Base-by-base conservation (phyloP, 768 basidiomycete species). In the Chlorophyllum brunneum region DNA sequence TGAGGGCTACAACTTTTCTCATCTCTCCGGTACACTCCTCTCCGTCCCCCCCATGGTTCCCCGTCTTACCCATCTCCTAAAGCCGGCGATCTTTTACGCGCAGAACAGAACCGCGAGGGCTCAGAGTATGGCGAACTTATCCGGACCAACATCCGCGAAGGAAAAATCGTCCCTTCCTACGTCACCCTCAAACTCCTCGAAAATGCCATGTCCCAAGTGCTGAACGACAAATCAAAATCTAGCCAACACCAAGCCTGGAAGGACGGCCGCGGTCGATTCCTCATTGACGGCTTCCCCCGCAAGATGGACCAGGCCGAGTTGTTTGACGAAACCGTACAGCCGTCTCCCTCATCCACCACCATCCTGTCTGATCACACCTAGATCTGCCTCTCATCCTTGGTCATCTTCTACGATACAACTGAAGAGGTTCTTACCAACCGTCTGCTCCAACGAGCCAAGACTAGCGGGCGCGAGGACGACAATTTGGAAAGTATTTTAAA, bases 1-100 rank as follows among this genome's bases (percentile, higher is more conserved):
- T 11, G 60, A 83, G 40, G 87, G 90, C 48, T 95, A 88, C 63
- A 77, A 80, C 48, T 98, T 98, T 67, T 86, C 83, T 60, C 97
- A 99, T 73, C 82, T 99, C 39, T 97, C 93, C 38, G 94, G 94
- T 93, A 59, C 59, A 75, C 60, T 50, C 41, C 38, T 40, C 16
- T 46, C 37, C 36, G 33, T 38, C 7, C n/a, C 33, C 48, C 31
- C 46, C 31, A 24, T 38, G 30, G 31, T 26, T 39, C 10, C 46
- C 58, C 51, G 56, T 52, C 46, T 42, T 48, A 47, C 44, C 38
- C 9, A 53, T 23, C 20, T n/a, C n/a, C n/a, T n/a, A n/a, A n/a
- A 92, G 97, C 97, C 54, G 97, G 97, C n/a, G 97, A 99, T 69
- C 86, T 99, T 26, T 80, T 98, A 18, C 89, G 97, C 55, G 93